Percentiles rank a stretch among this genome's conserved stretches.
Conservation (phyloP, 208 protist species). For the Wallacemonas sp. region DNA sequence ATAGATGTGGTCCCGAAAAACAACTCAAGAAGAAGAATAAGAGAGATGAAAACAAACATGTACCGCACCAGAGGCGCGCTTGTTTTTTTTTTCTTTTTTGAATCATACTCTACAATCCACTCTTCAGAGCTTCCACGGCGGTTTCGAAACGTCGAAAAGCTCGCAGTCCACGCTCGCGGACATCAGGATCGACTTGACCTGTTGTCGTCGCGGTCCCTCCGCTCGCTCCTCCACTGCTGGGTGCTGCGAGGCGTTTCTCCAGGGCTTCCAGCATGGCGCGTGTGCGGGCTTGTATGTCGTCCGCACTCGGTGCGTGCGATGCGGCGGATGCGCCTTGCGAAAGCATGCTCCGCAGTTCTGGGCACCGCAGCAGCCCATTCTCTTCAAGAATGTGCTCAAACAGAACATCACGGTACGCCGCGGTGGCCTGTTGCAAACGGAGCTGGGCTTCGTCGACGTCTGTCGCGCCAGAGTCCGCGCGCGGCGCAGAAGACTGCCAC, state of each 20-base stretch:
- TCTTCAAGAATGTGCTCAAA: slow-evolving; percentile 45
- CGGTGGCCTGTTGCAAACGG: slow-evolving; percentile 34
- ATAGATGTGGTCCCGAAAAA: not conserved
- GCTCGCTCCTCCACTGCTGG: not conserved
- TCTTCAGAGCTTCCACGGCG: slow-evolving; percentile 17
- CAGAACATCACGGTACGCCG: slow-evolving; percentile 42
- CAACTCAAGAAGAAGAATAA: too few relatives aligned
- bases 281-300: slow-evolving; percentile 10
- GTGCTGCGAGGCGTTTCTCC: slow-evolving; percentile 20
- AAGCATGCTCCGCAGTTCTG: slow-evolving; percentile 14
- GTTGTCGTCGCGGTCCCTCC: not conserved
- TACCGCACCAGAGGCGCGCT: too few relatives aligned
- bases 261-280: slow-evolving; percentile 27
- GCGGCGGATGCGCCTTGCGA: not conserved
- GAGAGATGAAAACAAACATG: too few relatives aligned
- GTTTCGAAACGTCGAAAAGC: slow-evolving; percentile 32
- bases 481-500: not conserved
- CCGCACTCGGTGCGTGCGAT: not conserved
- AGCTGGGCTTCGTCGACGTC: slow-evolving; percentile 22
- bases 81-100: too few relatives aligned
- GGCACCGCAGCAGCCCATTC: slow-evolving; percentile 15
- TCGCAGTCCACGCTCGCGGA: slow-evolving; percentile 17
- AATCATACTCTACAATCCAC: too few relatives aligned
- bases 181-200: slow-evolving; percentile 7
- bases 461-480: not conserved